A percentile compares a stretch with the other conserved stretches of the same genome.
phyloP scores from a whole-genome alignment of 805 yeast species.

The Wickerhamomyces canadensis region DNA sequence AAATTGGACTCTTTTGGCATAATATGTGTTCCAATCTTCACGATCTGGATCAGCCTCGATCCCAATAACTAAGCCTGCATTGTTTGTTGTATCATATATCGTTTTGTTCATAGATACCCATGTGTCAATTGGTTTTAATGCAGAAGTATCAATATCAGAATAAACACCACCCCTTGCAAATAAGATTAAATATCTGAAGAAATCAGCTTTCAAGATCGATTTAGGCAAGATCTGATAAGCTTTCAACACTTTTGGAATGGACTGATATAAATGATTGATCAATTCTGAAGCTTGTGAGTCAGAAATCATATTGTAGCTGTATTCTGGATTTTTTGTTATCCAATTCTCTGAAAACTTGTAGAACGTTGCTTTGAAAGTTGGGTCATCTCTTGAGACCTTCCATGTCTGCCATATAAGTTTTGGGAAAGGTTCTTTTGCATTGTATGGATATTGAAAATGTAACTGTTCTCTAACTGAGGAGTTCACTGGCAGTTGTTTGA shows the following conservation, averaged over 20 bases:
- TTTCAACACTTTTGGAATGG: constrained; percentile 69
- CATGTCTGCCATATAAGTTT: constrained; percentile 91
- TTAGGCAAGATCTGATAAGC: constrained; percentile 79
- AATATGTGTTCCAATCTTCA: constrained; percentile 90
- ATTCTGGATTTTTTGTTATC: constrained; percentile 56
- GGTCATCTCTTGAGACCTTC: constrained; percentile 63
- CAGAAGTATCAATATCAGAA: constrained; percentile 82
- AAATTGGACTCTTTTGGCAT: constrained; percentile 87
- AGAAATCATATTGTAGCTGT: constrained; percentile 65
- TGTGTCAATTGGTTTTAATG: constrained; percentile 60
- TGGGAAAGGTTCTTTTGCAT: constrained; percentile 57
- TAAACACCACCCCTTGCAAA: constrained; percentile 92
- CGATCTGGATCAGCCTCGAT: constrained; percentile 97
- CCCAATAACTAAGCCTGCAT: constrained; percentile 80
- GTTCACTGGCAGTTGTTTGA: constrained; percentile 6
- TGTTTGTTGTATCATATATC: constrained; percentile 13
- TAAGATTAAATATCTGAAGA: constrained; percentile 81
- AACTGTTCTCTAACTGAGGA: constrained; percentile 48
- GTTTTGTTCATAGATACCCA: constrained; percentile 61
- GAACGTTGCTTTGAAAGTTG: constrained; percentile 49
- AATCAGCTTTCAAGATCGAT: constrained; percentile 84
- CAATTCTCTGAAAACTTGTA: constrained; percentile 52
- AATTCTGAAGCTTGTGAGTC: constrained; percentile 61
- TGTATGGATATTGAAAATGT: constrained; percentile 71
- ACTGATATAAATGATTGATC: constrained; percentile 49